Conservation (phyloP, 495 filamentous ascomycete species). For the Aspergillus biplanus region DNA sequence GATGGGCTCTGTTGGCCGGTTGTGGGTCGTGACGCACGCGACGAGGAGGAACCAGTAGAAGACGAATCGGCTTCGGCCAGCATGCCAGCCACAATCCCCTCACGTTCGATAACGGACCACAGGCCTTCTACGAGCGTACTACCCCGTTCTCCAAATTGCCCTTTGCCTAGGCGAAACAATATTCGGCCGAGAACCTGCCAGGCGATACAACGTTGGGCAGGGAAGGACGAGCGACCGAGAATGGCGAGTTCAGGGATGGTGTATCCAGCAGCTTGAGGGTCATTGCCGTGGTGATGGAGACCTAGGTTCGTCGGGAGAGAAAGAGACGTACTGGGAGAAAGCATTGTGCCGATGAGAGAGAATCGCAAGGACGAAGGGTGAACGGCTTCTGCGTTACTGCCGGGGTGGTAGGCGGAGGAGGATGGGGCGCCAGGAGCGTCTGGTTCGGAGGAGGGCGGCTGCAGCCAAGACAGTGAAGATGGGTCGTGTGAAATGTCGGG, state of each 20-base stretch:
- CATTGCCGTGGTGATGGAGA: slow-evolving; percentile 91
- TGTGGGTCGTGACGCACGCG: not conserved
- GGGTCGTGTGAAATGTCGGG: slow-evolving; percentile 84
- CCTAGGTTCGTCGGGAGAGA: slow-evolving; percentile 74
- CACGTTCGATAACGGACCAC: slow-evolving; percentile 78
- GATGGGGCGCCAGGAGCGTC: slow-evolving; percentile 46
- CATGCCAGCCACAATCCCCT: slow-evolving; percentile 73
- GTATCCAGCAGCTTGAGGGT: slow-evolving; percentile 92
- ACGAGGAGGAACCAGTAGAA: slow-evolving; percentile 8
- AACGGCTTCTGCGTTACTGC: slow-evolving; percentile 62
- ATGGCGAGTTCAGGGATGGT: slow-evolving; percentile 87
- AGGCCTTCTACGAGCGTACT: slow-evolving; percentile 63
- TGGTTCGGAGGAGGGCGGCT: slow-evolving; percentile 63
- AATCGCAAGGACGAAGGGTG: slow-evolving; percentile 82
- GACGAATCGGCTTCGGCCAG: slow-evolving; percentile 64
- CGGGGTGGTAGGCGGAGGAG: slow-evolving; percentile 75
- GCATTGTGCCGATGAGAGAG: slow-evolving; percentile 76
- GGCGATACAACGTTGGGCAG: slow-evolving; percentile 86
- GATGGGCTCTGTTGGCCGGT: not conserved
- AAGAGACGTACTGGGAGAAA: slow-evolving; percentile 73
- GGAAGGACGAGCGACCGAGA: slow-evolving; percentile 77
- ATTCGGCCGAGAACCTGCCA: slow-evolving; percentile 89
- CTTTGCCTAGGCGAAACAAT: slow-evolving; percentile 78
- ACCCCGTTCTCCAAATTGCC: slow-evolving; percentile 71
- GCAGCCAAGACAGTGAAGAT: slow-evolving; percentile 86